These are phyloP conservation scores for Lipomyces chichibuensis DNA, from an alignment of 805 yeast genomes.

Conservation along the genomic window DNA sequence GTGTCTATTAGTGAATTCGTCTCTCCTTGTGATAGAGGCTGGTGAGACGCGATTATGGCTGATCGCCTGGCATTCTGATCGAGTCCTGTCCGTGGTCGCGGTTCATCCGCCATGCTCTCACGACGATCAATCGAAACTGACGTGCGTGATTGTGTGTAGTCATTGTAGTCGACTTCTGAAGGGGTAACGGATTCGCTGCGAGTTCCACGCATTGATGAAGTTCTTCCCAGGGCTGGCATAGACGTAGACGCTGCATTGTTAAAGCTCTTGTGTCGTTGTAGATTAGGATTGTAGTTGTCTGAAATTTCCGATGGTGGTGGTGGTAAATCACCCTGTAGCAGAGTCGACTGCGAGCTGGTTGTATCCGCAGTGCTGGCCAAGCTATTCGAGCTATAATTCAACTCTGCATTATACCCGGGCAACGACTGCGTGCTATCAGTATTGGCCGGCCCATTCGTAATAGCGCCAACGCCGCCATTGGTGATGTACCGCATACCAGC, in stretches of 20 bases:
- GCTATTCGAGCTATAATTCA: conserved; percentile 21
- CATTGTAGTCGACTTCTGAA: conserved; percentile 15
- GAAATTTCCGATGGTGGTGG: conserved; percentile 24
- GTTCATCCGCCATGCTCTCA: not conserved
- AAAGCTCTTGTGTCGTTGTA: conserved; percentile 5
- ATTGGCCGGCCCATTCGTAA: not conserved
- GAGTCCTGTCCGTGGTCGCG: conserved; percentile 3
- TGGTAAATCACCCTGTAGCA: conserved; percentile 10
- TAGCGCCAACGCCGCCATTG: conserved; percentile 7
- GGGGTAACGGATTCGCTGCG: conserved; percentile 14
- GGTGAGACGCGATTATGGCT: conserved; percentile 12
- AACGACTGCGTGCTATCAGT: conserved; percentile 11
- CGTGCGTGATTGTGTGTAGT: conserved; percentile 3
- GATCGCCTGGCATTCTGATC: conserved; percentile 17
- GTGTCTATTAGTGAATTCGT: conserved; percentile 35
- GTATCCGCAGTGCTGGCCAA: conserved; percentile 16
- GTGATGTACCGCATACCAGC: conserved; percentile 28
- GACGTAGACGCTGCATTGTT: conserved; percentile 8
- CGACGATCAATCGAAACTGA: conserved; percentile 11
- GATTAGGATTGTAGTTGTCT: conserved; percentile 19
- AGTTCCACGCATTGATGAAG: conserved; percentile 3
- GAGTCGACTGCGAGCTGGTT: not conserved
- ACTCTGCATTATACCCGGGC: conserved; percentile 21
- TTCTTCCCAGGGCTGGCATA: conserved; percentile 10
- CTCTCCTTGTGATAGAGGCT: conserved; percentile 26